Percentiles rank a stretch among this genome's conserved stretches.
Evolutionary conservation across 495 filamentous ascomycete species (phyloP).

Genomic region (Geopyxis carbonaria): DNA sequence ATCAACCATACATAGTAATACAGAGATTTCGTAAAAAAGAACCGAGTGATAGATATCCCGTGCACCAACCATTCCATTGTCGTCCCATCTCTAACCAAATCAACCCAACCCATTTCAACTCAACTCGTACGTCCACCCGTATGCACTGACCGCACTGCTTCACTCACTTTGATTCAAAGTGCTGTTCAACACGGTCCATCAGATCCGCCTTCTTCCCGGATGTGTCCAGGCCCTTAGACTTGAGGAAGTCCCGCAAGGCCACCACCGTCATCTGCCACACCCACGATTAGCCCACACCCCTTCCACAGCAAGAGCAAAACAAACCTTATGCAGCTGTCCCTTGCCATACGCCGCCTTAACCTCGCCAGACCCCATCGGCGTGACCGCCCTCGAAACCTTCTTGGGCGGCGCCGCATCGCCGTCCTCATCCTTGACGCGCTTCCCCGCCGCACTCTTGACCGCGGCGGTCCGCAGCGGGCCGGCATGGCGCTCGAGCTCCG

Average conservation of each 20-base stretch:
- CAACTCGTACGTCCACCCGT: no score
- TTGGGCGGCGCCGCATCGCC: conserved; percentile 27
- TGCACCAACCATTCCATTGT: no score
- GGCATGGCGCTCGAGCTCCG: conserved; percentile 38
- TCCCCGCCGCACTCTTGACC: conserved; percentile 33
- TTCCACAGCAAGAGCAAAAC: conserved; percentile 1
- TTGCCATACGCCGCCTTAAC: conserved; percentile 40
- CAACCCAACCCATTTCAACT: no score
- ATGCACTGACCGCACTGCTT: neutral
- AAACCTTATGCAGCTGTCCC: conserved; percentile 43
- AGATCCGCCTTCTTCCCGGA: conserved; percentile 65
- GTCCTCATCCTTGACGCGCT: conserved; percentile 20
- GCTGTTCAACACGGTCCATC: conserved; percentile 59
- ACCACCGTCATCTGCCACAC: conserved; percentile 39
- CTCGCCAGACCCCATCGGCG: conserved; percentile 3
- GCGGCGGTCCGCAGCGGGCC: conserved; percentile 23
- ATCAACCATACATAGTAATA: no score
- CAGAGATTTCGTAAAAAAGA: no score
- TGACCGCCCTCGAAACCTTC: conserved; percentile 33
- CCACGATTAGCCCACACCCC: conserved; percentile 1
- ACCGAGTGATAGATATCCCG: no score
- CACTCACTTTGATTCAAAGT: conserved; percentile 42
- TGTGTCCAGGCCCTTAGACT: conserved; percentile 40
- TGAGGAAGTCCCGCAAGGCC: conserved; percentile 51
- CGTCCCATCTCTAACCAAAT: no score